A percentile compares a stretch with the other conserved stretches of the same genome.
Conservation (phyloP, 23 red algal species). For the Gracilaria vermiculophylla region DNA sequence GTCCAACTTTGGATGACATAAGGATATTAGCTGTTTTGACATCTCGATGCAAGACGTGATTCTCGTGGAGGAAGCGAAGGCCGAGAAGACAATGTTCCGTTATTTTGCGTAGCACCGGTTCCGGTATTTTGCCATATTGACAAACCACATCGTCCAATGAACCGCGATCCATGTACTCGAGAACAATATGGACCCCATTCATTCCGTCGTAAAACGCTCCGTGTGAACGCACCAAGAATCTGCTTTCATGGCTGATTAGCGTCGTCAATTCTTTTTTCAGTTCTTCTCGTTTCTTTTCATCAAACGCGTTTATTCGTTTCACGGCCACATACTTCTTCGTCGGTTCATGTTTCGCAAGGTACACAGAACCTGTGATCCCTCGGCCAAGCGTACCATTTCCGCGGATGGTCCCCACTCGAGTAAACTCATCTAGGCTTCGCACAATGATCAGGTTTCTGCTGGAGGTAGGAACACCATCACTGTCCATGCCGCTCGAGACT, state of each 20-base stretch:
- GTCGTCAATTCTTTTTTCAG: constrained; percentile 72
- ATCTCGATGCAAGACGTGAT: constrained; percentile 80
- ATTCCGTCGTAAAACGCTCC: constrained; percentile 78
- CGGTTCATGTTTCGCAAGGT: constrained; percentile 57
- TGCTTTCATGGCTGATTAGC: constrained; percentile 67
- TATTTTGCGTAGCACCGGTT: constrained; percentile 67
- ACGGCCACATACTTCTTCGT: constrained; percentile 65
- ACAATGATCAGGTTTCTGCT: constrained; percentile 71
- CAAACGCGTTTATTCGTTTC: constrained; percentile 78
- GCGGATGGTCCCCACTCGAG: constrained; percentile 15
- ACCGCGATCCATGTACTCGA: constrained; percentile 88
- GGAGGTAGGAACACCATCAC: constrained; percentile 66
- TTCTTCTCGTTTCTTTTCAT: constrained; percentile 74
- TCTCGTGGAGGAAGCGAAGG: constrained; percentile 68
- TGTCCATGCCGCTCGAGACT: constrained; percentile 40
- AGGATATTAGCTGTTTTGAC: constrained; percentile 86
- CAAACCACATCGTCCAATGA: constrained; percentile 61
- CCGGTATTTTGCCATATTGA: constrained; percentile 56
- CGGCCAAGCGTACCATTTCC: constrained; percentile 40
- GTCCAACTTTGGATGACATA: constrained; percentile 32
- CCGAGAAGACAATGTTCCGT: constrained; percentile 73
- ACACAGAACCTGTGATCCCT: constrained; percentile 65
- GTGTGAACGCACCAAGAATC: constrained; percentile 81
- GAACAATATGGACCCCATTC: constrained; percentile 55
- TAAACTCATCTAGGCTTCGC: constrained; percentile 65